phyloP scores from a whole-genome alignment of 1,284 basidiomycete genomes.

The Hymenochaete sp. region DNA sequence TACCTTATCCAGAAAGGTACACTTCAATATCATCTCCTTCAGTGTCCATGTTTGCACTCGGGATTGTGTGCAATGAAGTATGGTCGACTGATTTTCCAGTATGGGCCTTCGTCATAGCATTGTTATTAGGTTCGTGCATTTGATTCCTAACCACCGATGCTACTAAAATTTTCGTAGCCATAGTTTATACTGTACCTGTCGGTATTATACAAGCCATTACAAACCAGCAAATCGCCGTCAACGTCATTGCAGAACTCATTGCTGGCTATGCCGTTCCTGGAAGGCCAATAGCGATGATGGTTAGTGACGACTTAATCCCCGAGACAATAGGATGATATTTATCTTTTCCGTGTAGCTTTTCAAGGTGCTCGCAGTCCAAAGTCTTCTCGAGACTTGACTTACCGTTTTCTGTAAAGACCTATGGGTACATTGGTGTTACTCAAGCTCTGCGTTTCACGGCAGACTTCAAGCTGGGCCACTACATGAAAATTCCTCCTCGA shows the following conservation, averaged over 20 bases:
- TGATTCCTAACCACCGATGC: neutral
- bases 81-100: slow-evolving; percentile 40
- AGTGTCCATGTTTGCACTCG: slow-evolving; percentile 37
- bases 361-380: neutral
- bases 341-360: too few relatives aligned
- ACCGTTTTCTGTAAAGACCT: slow-evolving; percentile 29
- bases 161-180: slow-evolving; percentile 28
- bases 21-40: neutral
- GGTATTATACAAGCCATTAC: slow-evolving; percentile 63
- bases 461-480: slow-evolving; percentile 65
- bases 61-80: slow-evolving; percentile 40
- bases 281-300: slow-evolving; percentile 41
- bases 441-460: slow-evolving; percentile 45
- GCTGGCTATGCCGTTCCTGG: slow-evolving; percentile 41
- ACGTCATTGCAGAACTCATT: slow-evolving; percentile 48
- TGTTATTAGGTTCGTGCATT: slow-evolving; percentile 32
- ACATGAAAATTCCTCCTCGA: slow-evolving; percentile 58
- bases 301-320: slow-evolving; percentile 19
- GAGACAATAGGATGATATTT: too few relatives aligned
- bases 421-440: slow-evolving; percentile 35
- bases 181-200: slow-evolving; percentile 54
- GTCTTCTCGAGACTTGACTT: neutral
- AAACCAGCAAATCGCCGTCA: slow-evolving; percentile 54
- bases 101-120: slow-evolving; percentile 40
- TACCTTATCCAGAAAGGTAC: neutral